Conservation (phyloP, 2,329 filamentous ascomycete species). For the Ascochyta fabae region DNA sequence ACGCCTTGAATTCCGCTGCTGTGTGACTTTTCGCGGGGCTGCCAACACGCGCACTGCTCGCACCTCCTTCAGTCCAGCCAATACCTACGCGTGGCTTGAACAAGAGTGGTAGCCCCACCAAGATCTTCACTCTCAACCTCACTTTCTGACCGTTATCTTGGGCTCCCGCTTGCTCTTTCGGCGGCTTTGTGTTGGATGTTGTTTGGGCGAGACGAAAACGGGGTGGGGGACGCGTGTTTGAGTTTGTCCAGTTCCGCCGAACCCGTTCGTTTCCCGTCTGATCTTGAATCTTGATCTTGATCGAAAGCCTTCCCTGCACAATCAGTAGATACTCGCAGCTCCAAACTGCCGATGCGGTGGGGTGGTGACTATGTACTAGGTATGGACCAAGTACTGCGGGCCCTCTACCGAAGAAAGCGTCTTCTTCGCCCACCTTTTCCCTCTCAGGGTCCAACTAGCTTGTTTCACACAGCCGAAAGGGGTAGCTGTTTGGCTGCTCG, state of each 20-base stretch:
- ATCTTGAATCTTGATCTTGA: no score
- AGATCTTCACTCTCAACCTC: conserved; percentile 12
- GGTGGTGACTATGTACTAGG: conserved; percentile 1
- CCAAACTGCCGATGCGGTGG: conserved; percentile 5
- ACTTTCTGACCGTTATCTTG: neutral
- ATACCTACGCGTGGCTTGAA: neutral
- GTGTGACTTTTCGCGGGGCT: conserved; percentile 3
- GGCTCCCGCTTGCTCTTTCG: neutral
- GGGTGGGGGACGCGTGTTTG: neutral
- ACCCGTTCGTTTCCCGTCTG: neutral
- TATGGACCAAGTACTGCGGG: neutral
- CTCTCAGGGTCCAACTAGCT: conserved; percentile 18
- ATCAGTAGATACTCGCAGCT: neutral
- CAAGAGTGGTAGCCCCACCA: conserved; percentile 6
- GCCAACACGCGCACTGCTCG: neutral
- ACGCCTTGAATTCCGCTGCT: neutral
- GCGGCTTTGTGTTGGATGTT: neutral
- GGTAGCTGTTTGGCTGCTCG: conserved; percentile 4
- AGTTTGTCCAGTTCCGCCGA: neutral
- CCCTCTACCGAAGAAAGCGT: conserved; percentile 8
- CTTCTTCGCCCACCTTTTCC: neutral
- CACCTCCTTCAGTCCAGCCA: neutral
- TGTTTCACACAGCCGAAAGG: conserved; percentile 8
- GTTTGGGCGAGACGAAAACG: neutral
- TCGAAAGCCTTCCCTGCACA: no score